phyloP scores from a whole-genome alignment of 2,329 filamentous ascomycete species.

The Pseudogymnoascus sp. region DNA sequence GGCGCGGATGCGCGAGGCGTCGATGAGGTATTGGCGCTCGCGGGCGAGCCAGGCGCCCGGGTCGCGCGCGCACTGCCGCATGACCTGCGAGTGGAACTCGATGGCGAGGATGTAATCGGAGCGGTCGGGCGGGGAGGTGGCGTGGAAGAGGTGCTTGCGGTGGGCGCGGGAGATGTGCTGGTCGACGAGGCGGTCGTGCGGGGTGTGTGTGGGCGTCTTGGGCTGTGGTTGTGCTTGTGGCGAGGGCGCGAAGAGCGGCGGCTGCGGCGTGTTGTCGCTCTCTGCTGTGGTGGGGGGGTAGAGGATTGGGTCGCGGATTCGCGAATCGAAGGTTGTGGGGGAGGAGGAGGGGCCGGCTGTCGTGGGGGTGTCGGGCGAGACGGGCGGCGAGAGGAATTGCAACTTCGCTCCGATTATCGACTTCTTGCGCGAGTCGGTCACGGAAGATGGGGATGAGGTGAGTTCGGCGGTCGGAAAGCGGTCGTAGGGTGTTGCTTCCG shows the following conservation, averaged over 20 bases:
- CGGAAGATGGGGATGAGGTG: not conserved
- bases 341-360: conserved; percentile 6
- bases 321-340: conserved; percentile 24
- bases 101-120: conserved; percentile 48
- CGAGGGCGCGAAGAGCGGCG: conserved; percentile 40
- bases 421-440: conserved; percentile 10
- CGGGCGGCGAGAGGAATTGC: conserved; percentile 46
- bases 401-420: conserved; percentile 28
- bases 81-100: conserved; percentile 44
- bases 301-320: conserved; percentile 47
- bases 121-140: conserved; percentile 37
- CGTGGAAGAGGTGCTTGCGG: conserved; percentile 2
- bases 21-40: conserved; percentile 22
- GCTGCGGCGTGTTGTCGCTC: conserved; percentile 34
- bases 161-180: conserved; percentile 27
- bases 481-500: conserved; percentile 45
- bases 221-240: not conserved
- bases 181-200: conserved; percentile 38
- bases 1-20: conserved; percentile 19
- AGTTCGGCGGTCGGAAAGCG: conserved; percentile 36
- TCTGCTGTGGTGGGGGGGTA: conserved; percentile 36
- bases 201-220: conserved; percentile 12
- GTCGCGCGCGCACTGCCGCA: conserved; percentile 27
- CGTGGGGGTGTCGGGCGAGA: conserved; percentile 42
- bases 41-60: conserved; percentile 20